These are phyloP conservation scores for Bothriochloa decipiens DNA, from an alignment of 176 grass and related monocot genomes.

Conservation along the genomic window DNA sequence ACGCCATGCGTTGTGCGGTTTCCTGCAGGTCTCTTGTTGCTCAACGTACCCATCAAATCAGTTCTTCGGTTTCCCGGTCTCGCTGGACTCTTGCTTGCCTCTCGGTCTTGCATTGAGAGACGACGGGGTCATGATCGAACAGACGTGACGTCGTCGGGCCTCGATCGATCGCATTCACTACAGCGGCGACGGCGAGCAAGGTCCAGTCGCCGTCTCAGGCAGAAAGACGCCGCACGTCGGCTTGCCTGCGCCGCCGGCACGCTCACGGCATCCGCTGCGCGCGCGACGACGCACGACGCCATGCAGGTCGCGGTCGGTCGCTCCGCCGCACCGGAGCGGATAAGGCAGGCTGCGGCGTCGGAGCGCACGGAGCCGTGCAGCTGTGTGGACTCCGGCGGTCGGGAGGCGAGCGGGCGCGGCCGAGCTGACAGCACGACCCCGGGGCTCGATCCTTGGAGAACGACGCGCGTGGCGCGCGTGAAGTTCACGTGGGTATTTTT, in stretches of 20 bases:
- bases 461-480: neutral
- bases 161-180: neutral
- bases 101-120: too few relatives aligned
- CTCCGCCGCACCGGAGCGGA: neutral
- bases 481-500: neutral
- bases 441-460: neutral
- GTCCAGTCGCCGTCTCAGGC: neutral
- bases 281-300: neutral
- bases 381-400: slow-evolving; percentile 9
- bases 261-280: slow-evolving; percentile 1
- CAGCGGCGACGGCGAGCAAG: neutral
- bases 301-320: neutral
- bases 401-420: neutral
- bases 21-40: too few relatives aligned
- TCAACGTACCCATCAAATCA: neutral
- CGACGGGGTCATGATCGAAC: too few relatives aligned
- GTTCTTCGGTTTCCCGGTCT: neutral
- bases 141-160: too few relatives aligned
- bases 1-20: too few relatives aligned
- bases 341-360: neutral
- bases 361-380: neutral
- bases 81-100: too few relatives aligned
- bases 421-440: neutral
- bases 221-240: slow-evolving; percentile 22
- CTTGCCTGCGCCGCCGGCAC: neutral